Percentiles rank a stretch among this genome's conserved stretches.
Evolutionary conservation across 257 asterid species (phyloP).

Genomic region (Cynanchum wilfordii): DNA sequence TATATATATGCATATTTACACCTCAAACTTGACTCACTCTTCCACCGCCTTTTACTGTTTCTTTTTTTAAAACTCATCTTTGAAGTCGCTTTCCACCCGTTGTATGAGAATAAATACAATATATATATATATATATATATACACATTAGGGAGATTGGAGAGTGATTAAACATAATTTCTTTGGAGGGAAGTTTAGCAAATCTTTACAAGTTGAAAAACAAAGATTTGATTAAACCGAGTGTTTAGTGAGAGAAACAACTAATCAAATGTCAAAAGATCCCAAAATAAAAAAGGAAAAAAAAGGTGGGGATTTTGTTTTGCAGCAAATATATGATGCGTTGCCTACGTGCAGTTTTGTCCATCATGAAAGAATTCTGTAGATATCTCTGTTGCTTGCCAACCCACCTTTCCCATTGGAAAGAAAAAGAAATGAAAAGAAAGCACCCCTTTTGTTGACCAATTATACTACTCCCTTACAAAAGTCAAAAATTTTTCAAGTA

Average conservation of each 20-base stretch:
- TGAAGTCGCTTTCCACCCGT: background rate
- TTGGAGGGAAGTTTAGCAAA: background rate
- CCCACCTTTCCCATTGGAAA: slow-evolving; percentile 4
- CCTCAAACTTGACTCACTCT: background rate
- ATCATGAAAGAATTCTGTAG: background rate
- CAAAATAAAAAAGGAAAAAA: no score
- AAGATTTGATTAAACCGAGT: background rate
- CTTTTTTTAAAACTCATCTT: background rate
- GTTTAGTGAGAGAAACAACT: no score
- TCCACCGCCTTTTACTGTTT: background rate
- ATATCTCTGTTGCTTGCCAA: background rate
- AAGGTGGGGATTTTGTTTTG: no score
- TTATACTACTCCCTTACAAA: background rate
- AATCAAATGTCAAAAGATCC: no score
- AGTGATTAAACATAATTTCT: no score
- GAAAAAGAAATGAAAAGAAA: background rate
- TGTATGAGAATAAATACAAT: no score
- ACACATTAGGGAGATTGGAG: no score
- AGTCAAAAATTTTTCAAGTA: background rate
- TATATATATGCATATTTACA: background rate
- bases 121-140: no score
- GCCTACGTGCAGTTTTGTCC: background rate
- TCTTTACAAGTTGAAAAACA: background rate
- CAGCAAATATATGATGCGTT: no score
- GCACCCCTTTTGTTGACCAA: background rate